Conservation (phyloP, 2,329 filamentous ascomycete species). For the Colletotrichum tanaceti region DNA sequence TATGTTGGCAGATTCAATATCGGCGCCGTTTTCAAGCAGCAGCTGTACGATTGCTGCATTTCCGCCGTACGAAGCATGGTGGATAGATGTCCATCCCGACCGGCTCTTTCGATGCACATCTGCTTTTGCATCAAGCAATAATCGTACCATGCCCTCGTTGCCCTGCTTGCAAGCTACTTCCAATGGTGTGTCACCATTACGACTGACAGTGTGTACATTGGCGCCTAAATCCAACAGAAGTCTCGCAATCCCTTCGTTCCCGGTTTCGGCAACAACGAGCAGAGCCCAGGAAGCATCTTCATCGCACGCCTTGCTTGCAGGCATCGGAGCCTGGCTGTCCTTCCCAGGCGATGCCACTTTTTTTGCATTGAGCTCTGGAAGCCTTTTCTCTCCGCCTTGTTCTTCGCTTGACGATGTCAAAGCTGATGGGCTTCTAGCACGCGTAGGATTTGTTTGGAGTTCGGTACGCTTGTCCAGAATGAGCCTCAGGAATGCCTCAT, state of each 20-base stretch:
- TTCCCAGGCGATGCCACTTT: neutral
- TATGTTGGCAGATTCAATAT: fast-evolving
- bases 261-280: fast-evolving
- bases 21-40: neutral
- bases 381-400: neutral
- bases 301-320: neutral
- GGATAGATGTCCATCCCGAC: fast-evolving
- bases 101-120: neutral
- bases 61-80: fast-evolving
- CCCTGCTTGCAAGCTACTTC: neutral
- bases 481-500: neutral
- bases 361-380: neutral
- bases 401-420: fast-evolving
- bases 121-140: neutral
- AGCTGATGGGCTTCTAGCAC: no score
- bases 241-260: neutral
- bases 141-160: neutral
- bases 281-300: neutral
- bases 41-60: neutral
- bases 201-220: fast-evolving
- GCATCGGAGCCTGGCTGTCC: fast-evolving
- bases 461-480: neutral
- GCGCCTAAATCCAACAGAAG: neutral
- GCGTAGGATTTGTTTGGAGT: no score
- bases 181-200: neutral